Base-by-base conservation (phyloP, 352 stramenopile species). In the Phytophthora foliorum region DNA sequence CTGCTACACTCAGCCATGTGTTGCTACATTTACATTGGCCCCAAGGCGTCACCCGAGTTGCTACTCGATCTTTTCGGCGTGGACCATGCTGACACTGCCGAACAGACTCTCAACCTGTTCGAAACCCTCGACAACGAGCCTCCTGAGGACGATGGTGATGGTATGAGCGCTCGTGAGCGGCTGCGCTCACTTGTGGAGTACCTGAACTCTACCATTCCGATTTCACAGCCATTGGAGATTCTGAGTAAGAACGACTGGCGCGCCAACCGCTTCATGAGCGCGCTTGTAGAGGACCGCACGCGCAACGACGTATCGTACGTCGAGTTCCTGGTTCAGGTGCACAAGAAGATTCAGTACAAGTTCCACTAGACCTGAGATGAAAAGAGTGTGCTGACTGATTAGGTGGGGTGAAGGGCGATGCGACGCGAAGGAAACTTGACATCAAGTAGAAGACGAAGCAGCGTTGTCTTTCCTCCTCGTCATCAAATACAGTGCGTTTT, bases 321-420 rank as follows among this genome's bases (percentile, higher is more conserved):
- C 25, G 91, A 97, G 75, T 96, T 96, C 72, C 72, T 97, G 38
- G 90, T 94, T 44, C 84, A 95, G 60, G 83, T 96, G 55, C 91
- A 97, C 80, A 96, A 95, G 74, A 93, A 96, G 79, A 96, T 97
- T 78, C 89, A 97, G 78, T 89, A 94, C 67, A 95, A 94, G 76
- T 94, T 96, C 74, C 88, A 92, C 69, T 92, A 92, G 78, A 80
- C 59, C 22, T 44, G 55, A 51, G 41, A 48, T 51, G 57, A 41
- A 63, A 25, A 45, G 48, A 59, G 51, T 50, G 36, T 29, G 38
- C 52, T 59, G 44, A 52, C 32, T 41, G 38, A 54, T 52, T 44
- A 68, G 41, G 22, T 45, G n/a, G 19, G 29, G 44, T 59, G 62
- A 44, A 61, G 38, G 29, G 49, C 38, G 65, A 59, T 70, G 48